Conservation (phyloP, 2,329 filamentous ascomycete genomes). For the Colletotrichum incanum region DNA sequence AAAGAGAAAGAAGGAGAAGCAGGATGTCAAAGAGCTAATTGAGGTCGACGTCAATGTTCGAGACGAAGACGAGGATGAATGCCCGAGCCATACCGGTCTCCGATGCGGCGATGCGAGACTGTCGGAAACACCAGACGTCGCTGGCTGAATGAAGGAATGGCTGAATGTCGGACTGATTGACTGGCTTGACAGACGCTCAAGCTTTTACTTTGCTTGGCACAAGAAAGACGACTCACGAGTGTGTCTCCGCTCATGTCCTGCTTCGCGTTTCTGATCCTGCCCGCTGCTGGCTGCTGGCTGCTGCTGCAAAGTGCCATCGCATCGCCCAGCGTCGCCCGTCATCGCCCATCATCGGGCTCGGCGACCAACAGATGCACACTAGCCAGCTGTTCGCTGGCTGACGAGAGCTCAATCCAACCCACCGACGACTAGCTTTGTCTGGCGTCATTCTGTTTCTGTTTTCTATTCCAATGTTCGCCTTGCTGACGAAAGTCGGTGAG, state of each 20-base stretch:
- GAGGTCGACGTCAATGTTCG: background rate
- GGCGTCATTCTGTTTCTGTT: background rate
- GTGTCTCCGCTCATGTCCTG: background rate
- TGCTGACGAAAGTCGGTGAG: slow-evolving; percentile 35
- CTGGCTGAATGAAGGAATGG: background rate
- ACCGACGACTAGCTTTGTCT: slow-evolving; percentile 10
- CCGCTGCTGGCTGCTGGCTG: slow-evolving; percentile 11
- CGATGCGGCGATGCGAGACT: slow-evolving; percentile 25
- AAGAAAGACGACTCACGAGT: background rate
- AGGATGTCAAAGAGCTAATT: background rate
- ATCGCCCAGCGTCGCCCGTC: background rate
- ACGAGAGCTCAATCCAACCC: slow-evolving; percentile 15
- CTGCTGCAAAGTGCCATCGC: slow-evolving; percentile 25
- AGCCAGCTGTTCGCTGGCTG: slow-evolving; percentile 38
- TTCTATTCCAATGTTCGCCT: slow-evolving; percentile 7
- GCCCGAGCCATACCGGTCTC: background rate
- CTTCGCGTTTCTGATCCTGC: slow-evolving; percentile 3
- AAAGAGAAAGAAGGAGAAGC: background rate
- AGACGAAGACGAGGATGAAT: background rate
- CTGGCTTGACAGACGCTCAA: slow-evolving; percentile 11
- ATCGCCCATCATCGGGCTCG: slow-evolving; percentile 16
- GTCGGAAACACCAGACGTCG: slow-evolving; percentile 21
- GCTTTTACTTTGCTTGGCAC: slow-evolving; percentile 8
- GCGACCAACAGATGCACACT: slow-evolving; percentile 18
- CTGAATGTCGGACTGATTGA: background rate